These are phyloP conservation scores for Sutorius eximius DNA, from an alignment of 1,284 basidiomycete genomes.

Conservation along the genomic window DNA sequence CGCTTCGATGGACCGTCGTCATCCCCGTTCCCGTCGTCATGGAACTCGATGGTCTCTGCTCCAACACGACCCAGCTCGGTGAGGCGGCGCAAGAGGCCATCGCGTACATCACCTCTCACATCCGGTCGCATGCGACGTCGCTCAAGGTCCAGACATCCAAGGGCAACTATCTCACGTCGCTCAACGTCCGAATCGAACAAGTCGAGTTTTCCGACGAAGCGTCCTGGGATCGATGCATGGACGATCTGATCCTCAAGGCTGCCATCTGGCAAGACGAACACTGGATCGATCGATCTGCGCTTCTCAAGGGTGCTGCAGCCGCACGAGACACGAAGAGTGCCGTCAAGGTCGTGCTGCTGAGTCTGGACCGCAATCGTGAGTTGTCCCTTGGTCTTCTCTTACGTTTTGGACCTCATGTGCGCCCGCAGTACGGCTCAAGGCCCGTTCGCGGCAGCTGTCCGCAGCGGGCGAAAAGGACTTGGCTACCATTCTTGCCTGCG, in stretches of 20 bases:
- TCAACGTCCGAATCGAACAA: slow-evolving; percentile 84
- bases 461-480: slow-evolving; percentile 78
- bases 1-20: slow-evolving; percentile 83
- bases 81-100: slow-evolving; percentile 73
- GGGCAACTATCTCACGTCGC: slow-evolving; percentile 88
- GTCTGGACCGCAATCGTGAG: slow-evolving; percentile 88
- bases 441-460: slow-evolving; percentile 76
- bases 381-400: slow-evolving; percentile 23
- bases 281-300: slow-evolving; percentile 80
- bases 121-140: slow-evolving; percentile 72
- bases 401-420: slow-evolving; percentile 19
- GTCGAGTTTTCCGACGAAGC: slow-evolving; percentile 67
- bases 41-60: slow-evolving; percentile 89
- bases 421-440: slow-evolving; percentile 72
- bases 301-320: slow-evolving; percentile 51
- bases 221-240: slow-evolving; percentile 79
- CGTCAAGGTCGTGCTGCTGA: slow-evolving; percentile 86
- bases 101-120: slow-evolving; percentile 70
- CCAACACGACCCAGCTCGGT: slow-evolving; percentile 65
- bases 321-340: slow-evolving; percentile 45
- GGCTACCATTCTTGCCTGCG: slow-evolving; percentile 56
- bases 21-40: slow-evolving; percentile 93
- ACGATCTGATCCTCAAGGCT: slow-evolving; percentile 91
- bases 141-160: slow-evolving; percentile 94
- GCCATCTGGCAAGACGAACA: slow-evolving; percentile 92